Evolutionary conservation across 139 green algal genomes (phyloP), one percentile per base, ranked within the genome.

Genomic region (Tetradesmus lagerheimii): DNA sequence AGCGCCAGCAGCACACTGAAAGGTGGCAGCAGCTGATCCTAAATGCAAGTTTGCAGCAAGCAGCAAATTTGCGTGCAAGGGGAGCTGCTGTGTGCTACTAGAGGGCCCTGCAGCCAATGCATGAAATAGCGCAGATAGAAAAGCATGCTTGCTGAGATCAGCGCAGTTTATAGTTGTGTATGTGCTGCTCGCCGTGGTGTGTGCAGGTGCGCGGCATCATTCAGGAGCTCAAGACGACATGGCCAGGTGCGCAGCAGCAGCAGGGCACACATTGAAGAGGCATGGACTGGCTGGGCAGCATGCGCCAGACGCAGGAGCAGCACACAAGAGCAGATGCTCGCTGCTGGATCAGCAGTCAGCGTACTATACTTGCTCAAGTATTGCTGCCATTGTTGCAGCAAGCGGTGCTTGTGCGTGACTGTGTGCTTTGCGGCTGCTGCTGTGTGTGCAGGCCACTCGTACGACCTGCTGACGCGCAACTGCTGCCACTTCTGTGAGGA

Each of bases 401-500:
- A n/a, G n/a, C n/a, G n/a, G n/a, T n/a, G n/a, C n/a, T n/a, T n/a
- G n/a, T n/a, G n/a, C n/a, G n/a, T n/a, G n/a, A 16, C 34, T 81
- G 75, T 1, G n/a, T 34, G 29, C n/a, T 11, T 82, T n/a, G 75
- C 75, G 75, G 6, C 37, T 83, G 38, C 38, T 16, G 35, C 77
- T 76, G 45, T 12, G 2, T 9, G 4, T 45, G 45, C 81, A 64
- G 43, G 71, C 4, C 43, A 9, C 74, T 86, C 74, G 18, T 98
- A 98, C 81, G 96, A 98, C 83, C 89, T 97, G 53, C 91, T 97
- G 50, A 74, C 53, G 14, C 92, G 87, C 29, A 98, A 98, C 89
- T 98, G 96, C 90, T 97, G 96, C 90, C 94, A 97, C 90, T 98
- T 98, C 67, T 97, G 95, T 50, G 94, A 96, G 45, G 92, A 92